Evolutionary conservation across 2,329 filamentous ascomycete species (phyloP).

Genomic region (Fusarium verrucosum): DNA sequence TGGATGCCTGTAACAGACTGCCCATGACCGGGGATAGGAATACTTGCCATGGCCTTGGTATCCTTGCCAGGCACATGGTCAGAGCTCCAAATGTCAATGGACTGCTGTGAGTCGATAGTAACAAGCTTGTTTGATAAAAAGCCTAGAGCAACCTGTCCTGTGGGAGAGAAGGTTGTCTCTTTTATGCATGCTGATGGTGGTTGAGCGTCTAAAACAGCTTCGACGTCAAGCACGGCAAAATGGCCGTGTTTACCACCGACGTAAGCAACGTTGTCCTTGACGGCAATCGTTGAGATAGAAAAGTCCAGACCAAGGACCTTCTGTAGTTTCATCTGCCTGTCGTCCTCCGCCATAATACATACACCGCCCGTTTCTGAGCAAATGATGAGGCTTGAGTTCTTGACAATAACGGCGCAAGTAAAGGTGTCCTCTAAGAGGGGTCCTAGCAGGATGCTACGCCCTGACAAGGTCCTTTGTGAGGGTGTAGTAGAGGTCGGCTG

Average conservation of each 20-base stretch:
- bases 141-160: constrained; percentile 72
- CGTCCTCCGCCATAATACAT: constrained; percentile 84
- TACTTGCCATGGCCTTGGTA: constrained; percentile 53
- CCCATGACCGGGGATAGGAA: constrained; percentile 69
- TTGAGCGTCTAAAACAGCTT: constrained; percentile 57
- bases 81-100: constrained; percentile 73
- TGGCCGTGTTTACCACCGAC: constrained; percentile 74
- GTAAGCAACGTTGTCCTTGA: constrained; percentile 68
- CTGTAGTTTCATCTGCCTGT: constrained; percentile 74
- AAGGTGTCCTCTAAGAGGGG: constrained; percentile 85
- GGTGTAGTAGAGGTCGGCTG: constrained; percentile 45
- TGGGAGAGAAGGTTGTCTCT: constrained; percentile 50
- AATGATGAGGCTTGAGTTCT: constrained; percentile 78
- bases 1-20: constrained; percentile 78
- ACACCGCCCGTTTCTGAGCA: constrained; percentile 89
- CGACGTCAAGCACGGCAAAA: constrained; percentile 63
- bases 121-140: constrained; percentile 74
- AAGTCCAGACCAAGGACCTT: constrained; percentile 75
- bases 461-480: constrained; percentile 73
- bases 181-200: constrained; percentile 50
- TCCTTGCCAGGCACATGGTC: constrained; percentile 55
- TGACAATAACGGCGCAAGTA: constrained; percentile 75
- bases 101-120: constrained; percentile 78
- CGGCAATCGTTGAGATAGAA: constrained; percentile 71
- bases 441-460: constrained; percentile 88